Conservation (phyloP, 2,329 filamentous ascomycete genomes). For the Zasmidium angulare region DNA sequence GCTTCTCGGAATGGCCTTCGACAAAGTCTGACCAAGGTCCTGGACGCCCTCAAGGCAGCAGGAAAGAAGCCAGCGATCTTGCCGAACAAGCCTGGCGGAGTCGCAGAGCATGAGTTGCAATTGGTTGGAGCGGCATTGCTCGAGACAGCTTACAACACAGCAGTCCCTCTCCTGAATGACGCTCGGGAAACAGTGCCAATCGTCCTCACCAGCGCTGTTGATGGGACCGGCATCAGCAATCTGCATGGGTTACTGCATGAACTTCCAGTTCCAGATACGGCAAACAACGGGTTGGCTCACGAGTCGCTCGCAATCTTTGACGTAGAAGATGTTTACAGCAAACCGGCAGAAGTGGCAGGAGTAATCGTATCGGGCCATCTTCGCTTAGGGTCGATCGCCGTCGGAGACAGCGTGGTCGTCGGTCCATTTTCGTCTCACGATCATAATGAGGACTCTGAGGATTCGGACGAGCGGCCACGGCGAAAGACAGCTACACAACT, state of each 20-base stretch:
- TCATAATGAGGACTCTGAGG: constrained; percentile 36
- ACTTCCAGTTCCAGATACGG: constrained; percentile 61
- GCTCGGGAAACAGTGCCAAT: constrained; percentile 68
- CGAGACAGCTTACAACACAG: constrained; percentile 56
- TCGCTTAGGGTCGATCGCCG: constrained; percentile 71
- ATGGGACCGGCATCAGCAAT: constrained; percentile 76
- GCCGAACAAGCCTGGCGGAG: constrained; percentile 26
- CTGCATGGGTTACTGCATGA: constrained; percentile 77
- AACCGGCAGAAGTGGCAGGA: constrained; percentile 41
- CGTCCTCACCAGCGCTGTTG: constrained; percentile 81
- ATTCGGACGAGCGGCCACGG: constrained; percentile 34
- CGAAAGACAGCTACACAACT: constrained; percentile 30
- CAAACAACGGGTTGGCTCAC: not conserved
- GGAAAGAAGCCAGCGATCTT: constrained; percentile 75
- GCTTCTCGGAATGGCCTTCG: constrained; percentile 72
- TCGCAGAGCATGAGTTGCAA: constrained; percentile 52
- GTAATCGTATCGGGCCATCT: constrained; percentile 81
- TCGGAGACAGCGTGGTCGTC: constrained; percentile 75
- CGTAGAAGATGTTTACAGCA: constrained; percentile 84
- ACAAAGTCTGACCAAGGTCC: constrained; percentile 68
- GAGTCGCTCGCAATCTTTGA: constrained; percentile 65
- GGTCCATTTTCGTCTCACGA: constrained; percentile 61
- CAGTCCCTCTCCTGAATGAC: constrained; percentile 52
- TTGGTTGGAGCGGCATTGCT: constrained; percentile 58
- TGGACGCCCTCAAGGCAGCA: constrained; percentile 74